Conservation (phyloP, 106 monocot genomes). For the Ottelia alismoides region DNA sequence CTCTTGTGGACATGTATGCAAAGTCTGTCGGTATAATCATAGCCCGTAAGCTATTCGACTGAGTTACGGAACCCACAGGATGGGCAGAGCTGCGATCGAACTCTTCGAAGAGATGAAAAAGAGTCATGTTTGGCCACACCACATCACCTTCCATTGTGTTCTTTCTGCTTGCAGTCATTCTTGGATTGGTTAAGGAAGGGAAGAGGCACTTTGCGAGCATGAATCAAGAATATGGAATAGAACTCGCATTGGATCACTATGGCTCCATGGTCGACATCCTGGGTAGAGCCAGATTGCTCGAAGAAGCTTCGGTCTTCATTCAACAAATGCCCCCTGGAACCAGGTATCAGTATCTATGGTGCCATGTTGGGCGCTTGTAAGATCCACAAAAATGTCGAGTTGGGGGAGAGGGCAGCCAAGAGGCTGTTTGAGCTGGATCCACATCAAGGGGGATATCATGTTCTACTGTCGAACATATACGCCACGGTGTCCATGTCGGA, state of each 20-base stretch:
- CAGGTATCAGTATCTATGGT: conserved; percentile 21
- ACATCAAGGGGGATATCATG: conserved; percentile 31
- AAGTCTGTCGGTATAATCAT: conserved; percentile 58
- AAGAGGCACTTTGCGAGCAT: conserved; percentile 1
- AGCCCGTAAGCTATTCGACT: conserved; percentile 4
- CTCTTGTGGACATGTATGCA: conserved; percentile 53
- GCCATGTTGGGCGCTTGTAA: conserved; percentile 58
- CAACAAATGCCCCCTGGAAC: conserved; percentile 4
- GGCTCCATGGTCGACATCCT: conserved; percentile 8
- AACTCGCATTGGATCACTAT: conserved; percentile 2
- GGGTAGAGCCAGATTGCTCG: conserved; percentile 4
- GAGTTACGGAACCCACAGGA: conserved; percentile 7
- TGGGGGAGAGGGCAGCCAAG: conserved; percentile 54
- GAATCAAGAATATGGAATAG: conserved; percentile 1
- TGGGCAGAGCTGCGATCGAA: conserved; percentile 1
- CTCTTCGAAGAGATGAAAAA: conserved; percentile 5
- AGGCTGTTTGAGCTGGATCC: conserved; percentile 51
- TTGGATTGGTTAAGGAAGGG: conserved; percentile 7
- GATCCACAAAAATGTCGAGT: conserved; percentile 21
- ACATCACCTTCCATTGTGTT: background rate
- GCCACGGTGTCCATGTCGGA: conserved; percentile 33
- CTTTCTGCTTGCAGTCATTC: conserved; percentile 15
- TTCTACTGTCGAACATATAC: conserved; percentile 47
- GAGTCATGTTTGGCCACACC: background rate
- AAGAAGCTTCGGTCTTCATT: conserved; percentile 5